Evolutionary conservation across 129 eudicot genomes (phyloP), one percentile per base, ranked within the genome.

Genomic region (Logfia minima): DNA sequence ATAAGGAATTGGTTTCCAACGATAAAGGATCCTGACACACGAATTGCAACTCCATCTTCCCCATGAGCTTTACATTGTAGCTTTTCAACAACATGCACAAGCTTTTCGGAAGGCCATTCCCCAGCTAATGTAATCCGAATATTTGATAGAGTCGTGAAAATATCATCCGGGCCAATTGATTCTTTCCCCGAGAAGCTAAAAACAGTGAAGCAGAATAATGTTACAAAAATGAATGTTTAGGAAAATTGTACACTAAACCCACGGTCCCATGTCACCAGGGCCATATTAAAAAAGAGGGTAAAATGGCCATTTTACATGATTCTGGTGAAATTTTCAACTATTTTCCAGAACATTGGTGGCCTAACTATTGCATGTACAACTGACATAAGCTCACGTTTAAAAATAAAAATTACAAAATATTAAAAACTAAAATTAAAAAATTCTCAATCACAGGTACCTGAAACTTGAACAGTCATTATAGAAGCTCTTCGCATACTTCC

Each of bases 1-100:
- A 91, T 87, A 74, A 93, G 82, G 77, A 93, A 91, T 67, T 91
- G 99, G 74, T 91, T 94, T 34, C 97, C 97, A 37, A 89, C 90
- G 37, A 91, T 89, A 59, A 91, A 91, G 2, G 99, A 91, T 13
- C 99, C 99, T 1, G 93, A 87, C 8, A 89, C 97, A 28, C 99
- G 93, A 8, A 94, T 94, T 21, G 97, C 97, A 24, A 94, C 88
- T 34, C 97, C 97, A 78, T 89, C 90, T 81, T 86, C 66, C 64
- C 96, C 97, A 23, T 94, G 89, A 76, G 88, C 92, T 58, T 97
- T 93, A 59, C 99, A 94, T 62, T 89, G 97, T 62, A 94, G 84
- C 82, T 94, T 94, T 83, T 94, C 99, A 72, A 94, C 97, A 37
- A 91, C 92, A 79, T 94, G 99, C 76, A 94, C 97, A 6, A 94